Evolutionary conservation across 2,329 filamentous ascomycete genomes (phyloP).

Genomic region (Stachybotrys elegans): DNA sequence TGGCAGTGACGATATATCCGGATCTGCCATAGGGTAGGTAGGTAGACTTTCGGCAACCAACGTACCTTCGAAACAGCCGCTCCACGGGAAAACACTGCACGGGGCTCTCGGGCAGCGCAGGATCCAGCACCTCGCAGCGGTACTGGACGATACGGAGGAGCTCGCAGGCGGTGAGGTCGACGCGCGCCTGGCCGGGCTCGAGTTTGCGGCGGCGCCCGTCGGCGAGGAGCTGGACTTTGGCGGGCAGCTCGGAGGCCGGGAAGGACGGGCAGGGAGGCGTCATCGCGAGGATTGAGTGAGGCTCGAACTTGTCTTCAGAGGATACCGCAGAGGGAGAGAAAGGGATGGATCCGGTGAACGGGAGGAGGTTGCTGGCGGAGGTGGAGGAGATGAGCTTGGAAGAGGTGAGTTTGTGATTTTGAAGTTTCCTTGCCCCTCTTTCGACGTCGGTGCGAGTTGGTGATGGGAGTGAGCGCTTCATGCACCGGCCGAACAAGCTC

Average conservation of each 20-base stretch:
- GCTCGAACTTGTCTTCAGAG: too few relatives aligned
- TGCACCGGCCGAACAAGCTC: too few relatives aligned
- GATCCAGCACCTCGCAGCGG: conserved; percentile 49
- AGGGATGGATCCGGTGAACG: conserved; percentile 35
- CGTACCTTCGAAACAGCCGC: conserved; percentile 57
- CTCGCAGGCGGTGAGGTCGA: conserved; percentile 52
- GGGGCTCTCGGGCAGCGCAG: conserved; percentile 37
- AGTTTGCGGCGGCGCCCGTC: conserved; percentile 50
- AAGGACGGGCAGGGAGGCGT: conserved; percentile 54
- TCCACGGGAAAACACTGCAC: conserved; percentile 54
- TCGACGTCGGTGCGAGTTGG: too few relatives aligned
- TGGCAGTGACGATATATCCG: not conserved
- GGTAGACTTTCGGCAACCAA: conserved; percentile 5
- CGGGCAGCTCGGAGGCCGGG: conserved; percentile 44
- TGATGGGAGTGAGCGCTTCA: too few relatives aligned
- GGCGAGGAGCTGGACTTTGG: conserved; percentile 41
- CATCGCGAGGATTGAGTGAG: too few relatives aligned
- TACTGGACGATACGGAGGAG: conserved; percentile 57
- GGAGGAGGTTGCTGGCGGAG: conserved; percentile 47
- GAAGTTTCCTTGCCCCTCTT: too few relatives aligned
- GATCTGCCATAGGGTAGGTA: too few relatives aligned
- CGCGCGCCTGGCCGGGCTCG: conserved; percentile 24
- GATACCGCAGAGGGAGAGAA: conserved; percentile 13
- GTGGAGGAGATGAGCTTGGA: conserved; percentile 54
- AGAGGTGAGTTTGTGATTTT: conserved; percentile 54